These are phyloP conservation scores for Dactylorhiza incarnata DNA, from an alignment of 106 monocot genomes.

Conservation along the genomic window DNA sequence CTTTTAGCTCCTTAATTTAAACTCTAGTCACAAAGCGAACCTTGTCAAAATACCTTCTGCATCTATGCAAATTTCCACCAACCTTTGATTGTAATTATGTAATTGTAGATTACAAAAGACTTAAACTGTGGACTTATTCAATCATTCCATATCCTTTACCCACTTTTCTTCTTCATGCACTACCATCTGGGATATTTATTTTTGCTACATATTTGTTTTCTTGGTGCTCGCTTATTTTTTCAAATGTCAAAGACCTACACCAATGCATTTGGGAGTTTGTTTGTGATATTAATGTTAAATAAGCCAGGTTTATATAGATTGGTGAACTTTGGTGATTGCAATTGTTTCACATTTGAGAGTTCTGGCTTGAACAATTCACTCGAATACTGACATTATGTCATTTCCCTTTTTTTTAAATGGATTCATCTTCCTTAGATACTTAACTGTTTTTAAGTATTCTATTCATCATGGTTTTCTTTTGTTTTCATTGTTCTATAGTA, in stretches of 20 bases:
- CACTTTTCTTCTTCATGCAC: neutral
- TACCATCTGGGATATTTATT: neutral
- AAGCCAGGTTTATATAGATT: neutral
- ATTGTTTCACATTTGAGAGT: neutral
- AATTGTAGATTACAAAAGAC: neutral
- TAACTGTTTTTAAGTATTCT: neutral
- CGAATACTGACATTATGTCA: neutral
- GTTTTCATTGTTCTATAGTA: neutral
- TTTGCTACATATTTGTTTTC: neutral
- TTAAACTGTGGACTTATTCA: neutral
- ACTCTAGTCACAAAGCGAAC: neutral
- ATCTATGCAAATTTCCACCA: neutral
- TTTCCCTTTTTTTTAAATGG: neutral
- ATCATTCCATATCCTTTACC: neutral
- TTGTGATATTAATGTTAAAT: neutral
- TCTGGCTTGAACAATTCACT: neutral
- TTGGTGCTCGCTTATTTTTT: neutral
- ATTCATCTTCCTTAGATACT: neutral
- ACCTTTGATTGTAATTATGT: neutral
- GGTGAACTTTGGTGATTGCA: neutral
- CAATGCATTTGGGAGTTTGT: neutral
- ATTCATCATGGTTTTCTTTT: neutral
- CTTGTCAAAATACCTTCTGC: neutral
- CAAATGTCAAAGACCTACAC: neutral
- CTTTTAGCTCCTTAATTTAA: neutral